A percentile compares a stretch with the other conserved stretches of the same genome.
Evolutionary conservation across 106 monocot genomes (phyloP).

Genomic region (Hemerocallis citrina): DNA sequence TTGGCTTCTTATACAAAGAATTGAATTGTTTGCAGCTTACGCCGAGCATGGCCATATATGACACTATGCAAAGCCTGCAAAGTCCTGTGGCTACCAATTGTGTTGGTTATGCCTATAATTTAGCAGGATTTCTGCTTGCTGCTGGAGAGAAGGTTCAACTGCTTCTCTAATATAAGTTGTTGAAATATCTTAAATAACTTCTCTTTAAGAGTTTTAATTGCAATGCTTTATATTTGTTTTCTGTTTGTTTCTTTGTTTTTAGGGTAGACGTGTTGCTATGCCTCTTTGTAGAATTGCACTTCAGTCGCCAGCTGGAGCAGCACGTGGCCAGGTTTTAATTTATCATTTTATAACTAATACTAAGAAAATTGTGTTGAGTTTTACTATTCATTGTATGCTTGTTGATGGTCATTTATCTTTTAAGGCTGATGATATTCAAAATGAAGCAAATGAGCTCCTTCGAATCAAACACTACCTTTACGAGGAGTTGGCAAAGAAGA

Average conservation of each 20-base stretch:
- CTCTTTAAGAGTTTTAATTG: not conserved
- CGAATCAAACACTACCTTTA: slow-evolving; percentile 71
- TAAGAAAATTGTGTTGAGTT: too few relatives aligned
- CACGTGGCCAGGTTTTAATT: slow-evolving; percentile 77
- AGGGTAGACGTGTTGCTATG: slow-evolving; percentile 84
- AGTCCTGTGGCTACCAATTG: slow-evolving; percentile 78
- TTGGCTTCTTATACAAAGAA: not conserved
- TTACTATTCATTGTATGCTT: too few relatives aligned
- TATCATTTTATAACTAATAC: not conserved
- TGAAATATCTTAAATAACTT: not conserved
- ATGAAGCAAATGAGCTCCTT: slow-evolving; percentile 89
- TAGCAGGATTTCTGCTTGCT: slow-evolving; percentile 93
- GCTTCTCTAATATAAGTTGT: not conserved
- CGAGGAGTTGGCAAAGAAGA: slow-evolving; percentile 67
- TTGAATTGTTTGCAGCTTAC: slow-evolving; percentile 55
- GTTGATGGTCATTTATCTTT: too few relatives aligned
- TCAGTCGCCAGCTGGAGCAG: slow-evolving; percentile 87
- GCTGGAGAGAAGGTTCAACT: slow-evolving; percentile 87
- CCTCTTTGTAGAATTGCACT: slow-evolving; percentile 74
- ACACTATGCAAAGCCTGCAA: slow-evolving; percentile 91
- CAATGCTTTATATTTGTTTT: slow-evolving; percentile 1
- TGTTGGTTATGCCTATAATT: slow-evolving; percentile 87
- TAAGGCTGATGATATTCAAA: slow-evolving; percentile 85
- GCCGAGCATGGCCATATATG: slow-evolving; percentile 87
- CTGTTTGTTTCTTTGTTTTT: slow-evolving; percentile 6